A percentile compares a stretch with the other conserved stretches of the same genome.
Evolutionary conservation across 139 green algal genomes (phyloP).

Genomic region (Picocystis salinarum): DNA sequence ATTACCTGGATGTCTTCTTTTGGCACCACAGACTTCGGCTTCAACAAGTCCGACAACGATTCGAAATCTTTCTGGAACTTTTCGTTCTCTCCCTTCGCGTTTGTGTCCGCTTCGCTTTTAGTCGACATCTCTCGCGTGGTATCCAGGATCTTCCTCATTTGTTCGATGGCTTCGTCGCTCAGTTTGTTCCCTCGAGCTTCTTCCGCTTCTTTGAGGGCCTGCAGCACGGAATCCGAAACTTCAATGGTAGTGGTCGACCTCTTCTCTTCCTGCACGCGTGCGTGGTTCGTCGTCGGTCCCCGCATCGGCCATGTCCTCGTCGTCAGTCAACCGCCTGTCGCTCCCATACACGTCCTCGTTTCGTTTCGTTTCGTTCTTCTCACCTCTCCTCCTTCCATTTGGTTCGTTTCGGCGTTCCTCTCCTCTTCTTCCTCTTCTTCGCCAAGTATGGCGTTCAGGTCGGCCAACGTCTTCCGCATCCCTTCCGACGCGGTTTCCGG

Average conservation of each 20-base stretch:
- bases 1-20: conserved; percentile 22
- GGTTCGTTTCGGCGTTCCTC: too few species aligned
- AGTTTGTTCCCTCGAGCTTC: too few species aligned
- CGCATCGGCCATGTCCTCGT: background rate
- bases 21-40: conserved; percentile 4
- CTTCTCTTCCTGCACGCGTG: too few species aligned
- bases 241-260: background rate
- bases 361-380: background rate
- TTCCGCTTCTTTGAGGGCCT: background rate
- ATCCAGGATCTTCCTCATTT: too few species aligned
- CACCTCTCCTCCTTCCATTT: background rate
- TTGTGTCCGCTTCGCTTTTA: background rate
- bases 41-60: background rate
- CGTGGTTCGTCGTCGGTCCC: background rate
- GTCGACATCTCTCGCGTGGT: too few species aligned
- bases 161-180: background rate
- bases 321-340: background rate
- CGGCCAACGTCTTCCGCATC: background rate
- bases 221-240: background rate
- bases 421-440: background rate
- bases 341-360: background rate
- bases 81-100: background rate
- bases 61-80: background rate
- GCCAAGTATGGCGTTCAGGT: conserved; percentile 1
- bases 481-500: too few species aligned